Base-by-base conservation (phyloP, 2,329 filamentous ascomycete species). In the Diaporthe caulivora region DNA sequence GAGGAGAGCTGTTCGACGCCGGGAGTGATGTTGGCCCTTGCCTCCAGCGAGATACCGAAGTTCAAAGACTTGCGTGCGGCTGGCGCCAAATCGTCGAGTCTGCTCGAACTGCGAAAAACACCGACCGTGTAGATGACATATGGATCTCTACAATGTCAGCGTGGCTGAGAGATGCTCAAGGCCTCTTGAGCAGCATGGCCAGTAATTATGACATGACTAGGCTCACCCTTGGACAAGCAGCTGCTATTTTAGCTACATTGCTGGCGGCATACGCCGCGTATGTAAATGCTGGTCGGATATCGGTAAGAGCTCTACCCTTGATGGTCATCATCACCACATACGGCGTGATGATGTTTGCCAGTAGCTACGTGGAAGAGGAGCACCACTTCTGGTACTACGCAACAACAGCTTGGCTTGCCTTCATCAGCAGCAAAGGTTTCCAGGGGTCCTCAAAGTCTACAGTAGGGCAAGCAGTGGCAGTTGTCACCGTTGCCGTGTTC, bases 341-440 rank as follows among this genome's bases (percentile, higher is more conserved):
- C 80, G 91, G 92, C 1, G 81, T 90, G 49, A 97, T 98, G 91
- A 98, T 98, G 95, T 98, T 98, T 83, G 96, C 95, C 13, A 98
- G 94, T 81, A 98, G 95, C 80, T 99, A 97, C 81, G 95, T 99
- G 2, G 97, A 99, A 82, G 97, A 99, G 83, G 97, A 99, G 82
- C 97, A 99, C 65, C 95, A 98, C 77, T 98, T 98, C 81, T 99
- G 97, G 97, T 98, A 99, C 83, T 98, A 96, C 95, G 84, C 91
- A 1, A 89, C 92, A 0, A 92, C 93, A 0, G 89, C 90, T 9
- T 97, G 94, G 94, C 80, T 93, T 42, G 83, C 86, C 1, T 84
- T 87, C 40, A 83, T 92, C 17, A 86, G 85, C 42, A 76, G 89
- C 54, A 87, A 85, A 76, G 83, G 84, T 79, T 83, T 86, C 57